Conservation (phyloP, 2,329 filamentous ascomycete species). For the Ceratocystiopsis minuta region DNA sequence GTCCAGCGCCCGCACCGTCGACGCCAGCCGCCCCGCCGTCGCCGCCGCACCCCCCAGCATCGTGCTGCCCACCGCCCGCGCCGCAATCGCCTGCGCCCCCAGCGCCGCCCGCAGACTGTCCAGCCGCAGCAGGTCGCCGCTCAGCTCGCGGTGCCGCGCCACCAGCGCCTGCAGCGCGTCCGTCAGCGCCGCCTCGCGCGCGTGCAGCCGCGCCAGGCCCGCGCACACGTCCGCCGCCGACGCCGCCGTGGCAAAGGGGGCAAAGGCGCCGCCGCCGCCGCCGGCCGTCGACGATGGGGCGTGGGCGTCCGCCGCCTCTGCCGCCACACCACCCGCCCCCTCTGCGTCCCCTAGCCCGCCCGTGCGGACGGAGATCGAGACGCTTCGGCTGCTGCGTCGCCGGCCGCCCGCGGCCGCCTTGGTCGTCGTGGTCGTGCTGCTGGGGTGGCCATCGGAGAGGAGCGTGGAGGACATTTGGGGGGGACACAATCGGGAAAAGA, state of each 20-base stretch:
- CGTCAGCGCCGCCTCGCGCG: conserved; percentile 57
- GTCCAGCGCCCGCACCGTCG: conserved; percentile 73
- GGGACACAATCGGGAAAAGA: too few species aligned
- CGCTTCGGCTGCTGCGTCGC: too few species aligned
- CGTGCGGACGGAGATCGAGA: too few species aligned
- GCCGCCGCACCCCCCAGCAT: conserved; percentile 78
- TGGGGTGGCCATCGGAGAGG: too few species aligned
- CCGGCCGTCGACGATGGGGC: too few species aligned
- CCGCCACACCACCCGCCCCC: too few species aligned
- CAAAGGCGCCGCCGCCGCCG: conserved; percentile 8
- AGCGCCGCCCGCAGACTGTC: conserved; percentile 80
- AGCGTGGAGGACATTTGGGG: too few species aligned
- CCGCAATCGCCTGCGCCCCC: conserved; percentile 69
- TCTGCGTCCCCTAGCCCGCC: too few species aligned
- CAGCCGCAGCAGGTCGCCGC: conserved; percentile 68
- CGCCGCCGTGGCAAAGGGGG: conserved; percentile 47
- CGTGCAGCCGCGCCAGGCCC: conserved; percentile 56
- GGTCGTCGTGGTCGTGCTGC: too few species aligned
- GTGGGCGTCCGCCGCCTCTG: too few species aligned
- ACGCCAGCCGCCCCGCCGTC: conserved; percentile 71
- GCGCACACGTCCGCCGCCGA: conserved; percentile 65
- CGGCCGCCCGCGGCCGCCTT: too few species aligned
- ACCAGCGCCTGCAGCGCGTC: conserved; percentile 58
- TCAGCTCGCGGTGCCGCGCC: conserved; percentile 69
- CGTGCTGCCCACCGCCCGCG: conserved; percentile 67